Base-by-base conservation (phyloP, 169 alveolate genomes). In the Hepatocystis sp. region DNA sequence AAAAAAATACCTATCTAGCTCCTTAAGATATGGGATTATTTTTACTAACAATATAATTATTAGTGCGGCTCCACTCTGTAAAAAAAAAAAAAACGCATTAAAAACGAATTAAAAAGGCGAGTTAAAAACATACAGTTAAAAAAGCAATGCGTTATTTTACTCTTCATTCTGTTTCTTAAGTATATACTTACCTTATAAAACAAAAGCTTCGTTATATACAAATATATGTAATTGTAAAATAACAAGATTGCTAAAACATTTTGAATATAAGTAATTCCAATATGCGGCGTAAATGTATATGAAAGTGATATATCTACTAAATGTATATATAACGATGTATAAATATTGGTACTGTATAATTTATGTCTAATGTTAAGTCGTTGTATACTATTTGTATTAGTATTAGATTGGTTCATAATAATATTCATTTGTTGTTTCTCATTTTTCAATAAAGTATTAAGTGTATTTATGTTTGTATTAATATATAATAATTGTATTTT, bases 61-160 rank as follows among this genome's bases (percentile, higher is more conserved):
- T 3, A 71, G 64, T 7, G 53, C 86, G 23, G 76, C 65, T 25
- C 86, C 86, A 44, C 86, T 71, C 86, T 71, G n/a, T n/a, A 27
- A 23, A 52, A 2, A 8, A 46, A 51, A 51, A 17, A 30, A 46
- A 61, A n/a, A n/a, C n/a, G n/a, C n/a, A n/a, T n/a, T n/a, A 23
- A 19, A 11, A 36, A 56, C 2, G 17, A 67, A 67, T 47, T 3
- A 30, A 4, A 28, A 10, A 56, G 3, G 17, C 17, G 10, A 11
- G 25, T 11, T 5, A 2, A 32, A 58, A 32, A 30, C 7, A 34
- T 13, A 4, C 19, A 23, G 13, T 28, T 51, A 34, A 47, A 10
- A 7, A 13, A 28, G 34, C 11, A 44, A 10, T 47, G 2, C 23
- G n/a, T n/a, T 13, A 3, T 19, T 2, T 8, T 5, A 0, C 0